Evolutionary conservation across 495 filamentous ascomycete species (phyloP), one percentile per base, ranked within the genome.

Genomic region (Wilcoxina mikolae): DNA sequence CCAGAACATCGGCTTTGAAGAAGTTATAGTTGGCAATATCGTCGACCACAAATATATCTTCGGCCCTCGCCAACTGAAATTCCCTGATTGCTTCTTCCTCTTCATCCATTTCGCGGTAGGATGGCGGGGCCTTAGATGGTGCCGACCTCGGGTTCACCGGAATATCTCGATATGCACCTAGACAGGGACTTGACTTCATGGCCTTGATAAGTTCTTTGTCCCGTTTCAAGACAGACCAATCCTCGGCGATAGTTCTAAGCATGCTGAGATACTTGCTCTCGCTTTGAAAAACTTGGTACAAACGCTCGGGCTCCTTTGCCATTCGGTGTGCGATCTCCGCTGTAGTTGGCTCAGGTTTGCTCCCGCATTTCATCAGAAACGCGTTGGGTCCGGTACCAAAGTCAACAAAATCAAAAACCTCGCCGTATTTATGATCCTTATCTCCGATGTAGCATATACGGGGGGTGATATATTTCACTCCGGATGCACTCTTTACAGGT

Each of bases 331-430:
- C 88, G 61, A 99, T 74, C 67, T 99, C 91, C 11, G 72, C 64
- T 52, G 82, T 89, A 1, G 81, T 94, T 0, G 93, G 93, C 64
- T 96, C 90, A 50, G 78, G 76, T 65, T 90, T 95, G 3, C 87
- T 87, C 2, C 93, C 93, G 53, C 85, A 83, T 48, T 82, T 81
- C 59, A 87, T 73, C 4, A 99, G 72, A 62, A 99, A 96, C 0
- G 82, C 71, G 60, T 96, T 95, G 2, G 87, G 90, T 61, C 89
- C 79, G 49, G 74, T 67, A 2, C 88, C 87, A 69, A 95, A 95
- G 66, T 95, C 84, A 3, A 96, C 87, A 68, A 94, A 99, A 65
- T 95, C 88, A 58, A 96, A 94, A 17, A 99, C 87, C 25, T 91
- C 85, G 33, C 76, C 81, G 60, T 89, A 96, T 11, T 76, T 77